Evolutionary conservation across 2,329 filamentous ascomycete species (phyloP), one percentile per base, ranked within the genome.

Genomic region (Clarireedia monteithiana): DNA sequence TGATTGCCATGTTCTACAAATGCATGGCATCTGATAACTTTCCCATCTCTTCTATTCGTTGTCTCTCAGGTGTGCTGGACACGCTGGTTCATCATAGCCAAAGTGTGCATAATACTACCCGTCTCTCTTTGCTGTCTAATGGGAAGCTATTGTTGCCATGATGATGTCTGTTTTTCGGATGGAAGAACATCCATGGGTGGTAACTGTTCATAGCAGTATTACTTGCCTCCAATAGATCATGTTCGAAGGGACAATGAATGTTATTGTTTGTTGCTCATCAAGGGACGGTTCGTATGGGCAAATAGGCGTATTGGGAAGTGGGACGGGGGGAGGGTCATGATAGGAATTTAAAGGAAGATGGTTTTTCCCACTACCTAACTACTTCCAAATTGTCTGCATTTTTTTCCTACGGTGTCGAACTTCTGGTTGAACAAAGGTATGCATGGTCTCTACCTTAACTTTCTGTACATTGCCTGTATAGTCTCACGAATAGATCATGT

Each of bases 381-480:
- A 40, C 47, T 49, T 49, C 39, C 42, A 34, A 46, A 50, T 53
- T 48, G 27, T 53, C 42, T 53, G 27, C 14, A 20, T 9, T 39
- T 53, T 53, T 36, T 48, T 20, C 20, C n/a, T 30, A 42, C 36
- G 14, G 23, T 48, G 58, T 60, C 51, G 46, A 53, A 34, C 30
- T 34, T 34, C 52, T 53, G 55, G 52, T 60, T 60, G 50, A 61
- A 50, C 50, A 50, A 50, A 55, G 26, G 39, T 34, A 47, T 24
- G 39, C 52, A 55, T 55, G 52, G 48, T 52, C 53, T 56, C 53
- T 55, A 53, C 48, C 23, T 49, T 56, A 34, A 14, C 40, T 62
- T 59, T 60, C 56, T 66, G 62, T 66, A 66, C 55, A 65, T 63
- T 65, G 63, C 55, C 61, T 57, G 39, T 63, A 63, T 66, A 65